Evolutionary conservation across 306 rosid genomes (phyloP), one percentile per base, ranked within the genome.

Genomic region (Macrotyloma uniflorum): DNA sequence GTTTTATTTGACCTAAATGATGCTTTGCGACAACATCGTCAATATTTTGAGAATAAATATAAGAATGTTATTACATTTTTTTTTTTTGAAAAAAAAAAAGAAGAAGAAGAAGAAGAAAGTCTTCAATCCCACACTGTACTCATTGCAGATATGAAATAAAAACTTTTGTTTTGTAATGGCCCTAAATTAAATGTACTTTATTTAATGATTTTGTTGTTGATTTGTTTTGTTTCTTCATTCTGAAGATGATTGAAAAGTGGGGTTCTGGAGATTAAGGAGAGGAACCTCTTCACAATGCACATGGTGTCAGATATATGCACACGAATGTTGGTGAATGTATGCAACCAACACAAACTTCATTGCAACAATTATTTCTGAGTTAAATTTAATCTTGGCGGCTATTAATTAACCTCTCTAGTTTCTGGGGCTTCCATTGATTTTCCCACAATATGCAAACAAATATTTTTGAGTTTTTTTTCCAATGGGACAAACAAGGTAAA

Each of bases 221-320:
- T 75, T 61, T 26, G 77, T 46, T 69, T 58, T 51, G 9, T 62
- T 76, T 61, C 40, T 77, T 70, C 10, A 2, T 65, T 54, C 19
- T 11, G 46, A 78, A 58, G 62, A 66, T 68, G 75, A 66, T 57
- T 73, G 67, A 67, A 20, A 59, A 67, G 86, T 78, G 80, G 83
- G 80, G 80, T 67, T 73, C 33, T 36, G 2, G 16, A 63, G 66
- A 66, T 77, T 77, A 83, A 71, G 72, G 3, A 74, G 76, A 42
- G 12, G 79, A 72, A 55, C 6, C 72, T 74, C 79, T 72, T 51
- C 42, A 38, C 79, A 35, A 83, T 72, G 73, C 83, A 72, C 83
- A 71, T 82, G 76, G 46, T 35, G 23, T 70, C 62, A 72, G 51
- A 79, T 72, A 83, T 57, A 72, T 78, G 51, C 79, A 54, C 74